Conservation (phyloP, 176 grass and related monocot genomes). For the Poa annua region DNA sequence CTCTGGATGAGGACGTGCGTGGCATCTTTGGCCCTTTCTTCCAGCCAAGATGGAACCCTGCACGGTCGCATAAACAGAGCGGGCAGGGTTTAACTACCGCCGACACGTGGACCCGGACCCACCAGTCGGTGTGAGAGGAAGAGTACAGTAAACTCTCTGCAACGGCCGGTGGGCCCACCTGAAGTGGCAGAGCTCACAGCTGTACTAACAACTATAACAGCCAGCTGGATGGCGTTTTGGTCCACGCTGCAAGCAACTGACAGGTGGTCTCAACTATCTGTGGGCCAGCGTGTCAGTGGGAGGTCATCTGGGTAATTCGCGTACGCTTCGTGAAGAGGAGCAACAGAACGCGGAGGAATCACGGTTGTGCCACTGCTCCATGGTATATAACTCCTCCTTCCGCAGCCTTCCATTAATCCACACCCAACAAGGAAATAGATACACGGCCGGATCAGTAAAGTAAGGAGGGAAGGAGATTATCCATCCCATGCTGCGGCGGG, state of each 20-base stretch:
- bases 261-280: fast-evolving
- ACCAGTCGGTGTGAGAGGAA: not conserved
- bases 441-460: not conserved
- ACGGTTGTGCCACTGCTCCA: not conserved
- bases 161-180: not conserved
- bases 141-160: not conserved
- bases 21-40: not conserved
- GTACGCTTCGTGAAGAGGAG: not conserved
- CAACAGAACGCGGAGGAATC: not conserved
- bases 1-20: not conserved
- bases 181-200: not conserved
- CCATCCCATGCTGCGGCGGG: slow-evolving; percentile 12
- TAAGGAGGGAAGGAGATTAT: not conserved
- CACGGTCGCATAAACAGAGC: no score
- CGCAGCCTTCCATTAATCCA: slow-evolving; percentile 29
- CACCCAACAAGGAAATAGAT: not conserved
- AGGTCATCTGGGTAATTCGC: no score
- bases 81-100: not conserved
- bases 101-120: not conserved
- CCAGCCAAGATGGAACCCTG: slow-evolving; percentile 28
- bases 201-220: not conserved
- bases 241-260: not conserved
- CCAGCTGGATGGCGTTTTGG: not conserved
- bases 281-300: slow-evolving; percentile 26
- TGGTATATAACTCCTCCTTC: slow-evolving; percentile 31